phyloP scores from a whole-genome alignment of 768 basidiomycete species.

The Ramaria sp. region DNA sequence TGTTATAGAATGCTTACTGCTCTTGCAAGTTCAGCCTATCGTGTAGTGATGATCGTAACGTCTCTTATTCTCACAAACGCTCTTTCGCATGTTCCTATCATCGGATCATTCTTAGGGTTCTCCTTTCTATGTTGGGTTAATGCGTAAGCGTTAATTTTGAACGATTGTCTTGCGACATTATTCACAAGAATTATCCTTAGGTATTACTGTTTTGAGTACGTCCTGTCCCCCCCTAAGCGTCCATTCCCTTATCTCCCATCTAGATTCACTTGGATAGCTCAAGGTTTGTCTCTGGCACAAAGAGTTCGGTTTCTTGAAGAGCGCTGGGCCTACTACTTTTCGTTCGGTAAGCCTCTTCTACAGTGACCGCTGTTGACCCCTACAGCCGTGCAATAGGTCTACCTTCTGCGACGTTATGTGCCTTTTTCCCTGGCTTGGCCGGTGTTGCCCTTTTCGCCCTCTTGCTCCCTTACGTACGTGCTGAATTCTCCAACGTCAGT shows the following conservation, averaged over 20 bases:
- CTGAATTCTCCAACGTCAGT: neutral
- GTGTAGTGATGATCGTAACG: slow-evolving; percentile 71
- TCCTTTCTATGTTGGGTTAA: slow-evolving; percentile 80
- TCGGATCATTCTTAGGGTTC: slow-evolving; percentile 53
- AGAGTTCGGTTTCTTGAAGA: slow-evolving; percentile 73
- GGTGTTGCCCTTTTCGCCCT: slow-evolving; percentile 80
- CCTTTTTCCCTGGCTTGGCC: slow-evolving; percentile 61
- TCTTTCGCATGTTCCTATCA: slow-evolving; percentile 50
- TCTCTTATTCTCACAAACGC: slow-evolving; percentile 60
- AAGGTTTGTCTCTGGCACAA: slow-evolving; percentile 55
- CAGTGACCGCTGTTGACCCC: slow-evolving; percentile 6
- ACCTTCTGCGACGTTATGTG: slow-evolving; percentile 63
- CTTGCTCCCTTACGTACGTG: slow-evolving; percentile 63
- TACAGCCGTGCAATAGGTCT: slow-evolving; percentile 34
- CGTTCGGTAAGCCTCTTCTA: slow-evolving; percentile 44
- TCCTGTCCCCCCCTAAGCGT: slow-evolving; percentile 14
- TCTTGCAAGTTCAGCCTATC: slow-evolving; percentile 72
- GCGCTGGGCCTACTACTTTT: slow-evolving; percentile 82
- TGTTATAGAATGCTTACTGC: slow-evolving; percentile 64
- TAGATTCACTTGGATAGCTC: slow-evolving; percentile 73
- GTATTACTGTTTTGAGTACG: slow-evolving; percentile 87
- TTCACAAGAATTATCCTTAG: slow-evolving; percentile 24
- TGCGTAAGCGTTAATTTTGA: slow-evolving; percentile 46
- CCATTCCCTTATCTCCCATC: slow-evolving; percentile 8
- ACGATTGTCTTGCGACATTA: slow-evolving; percentile 3